Evolutionary conservation across 1,284 basidiomycete genomes (phyloP).

Genomic region (Ustilago nuda): DNA sequence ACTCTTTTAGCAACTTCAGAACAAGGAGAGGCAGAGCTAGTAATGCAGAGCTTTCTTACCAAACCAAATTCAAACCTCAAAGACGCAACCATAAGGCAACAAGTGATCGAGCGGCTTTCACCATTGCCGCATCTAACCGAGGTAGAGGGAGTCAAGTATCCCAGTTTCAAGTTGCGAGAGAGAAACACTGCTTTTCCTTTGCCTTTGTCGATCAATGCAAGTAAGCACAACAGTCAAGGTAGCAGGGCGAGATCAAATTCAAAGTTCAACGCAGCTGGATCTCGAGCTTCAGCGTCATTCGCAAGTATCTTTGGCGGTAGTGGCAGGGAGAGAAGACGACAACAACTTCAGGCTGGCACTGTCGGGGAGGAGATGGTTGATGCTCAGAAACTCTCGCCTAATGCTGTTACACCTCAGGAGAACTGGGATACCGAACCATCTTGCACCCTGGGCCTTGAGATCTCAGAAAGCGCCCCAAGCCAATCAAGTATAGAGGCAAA

Average conservation of each 20-base stretch:
- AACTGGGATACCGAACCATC: conserved; percentile 1
- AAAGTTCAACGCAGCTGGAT: conserved; percentile 17
- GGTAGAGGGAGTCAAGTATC: conserved; percentile 45
- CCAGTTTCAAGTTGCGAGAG: conserved; percentile 35
- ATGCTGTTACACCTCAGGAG: not conserved
- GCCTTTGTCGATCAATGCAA: conserved; percentile 74
- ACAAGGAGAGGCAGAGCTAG: conserved; percentile 42
- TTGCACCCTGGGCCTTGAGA: conserved; percentile 6
- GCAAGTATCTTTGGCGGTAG: conserved; percentile 49
- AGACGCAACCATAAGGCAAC: conserved; percentile 72
- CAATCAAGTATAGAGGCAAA: not conserved
- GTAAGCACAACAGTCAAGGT: conserved; percentile 19
- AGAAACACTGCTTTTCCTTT: conserved; percentile 76
- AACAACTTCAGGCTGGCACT: conserved; percentile 5
- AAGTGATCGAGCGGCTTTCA: conserved; percentile 70
- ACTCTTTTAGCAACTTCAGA: conserved; percentile 70
- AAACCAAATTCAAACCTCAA: conserved; percentile 71
- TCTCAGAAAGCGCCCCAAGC: not conserved
- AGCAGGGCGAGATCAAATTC: conserved; percentile 24
- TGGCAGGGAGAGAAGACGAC: conserved; percentile 23
- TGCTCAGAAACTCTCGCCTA: conserved; percentile 10
- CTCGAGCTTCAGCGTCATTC: conserved; percentile 42
- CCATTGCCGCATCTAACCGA: conserved; percentile 71
- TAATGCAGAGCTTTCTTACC: conserved; percentile 19
- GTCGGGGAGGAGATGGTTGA: conserved; percentile 16